Base-by-base conservation (phyloP, 1,284 basidiomycete species). In the Phlebopus sp. region DNA sequence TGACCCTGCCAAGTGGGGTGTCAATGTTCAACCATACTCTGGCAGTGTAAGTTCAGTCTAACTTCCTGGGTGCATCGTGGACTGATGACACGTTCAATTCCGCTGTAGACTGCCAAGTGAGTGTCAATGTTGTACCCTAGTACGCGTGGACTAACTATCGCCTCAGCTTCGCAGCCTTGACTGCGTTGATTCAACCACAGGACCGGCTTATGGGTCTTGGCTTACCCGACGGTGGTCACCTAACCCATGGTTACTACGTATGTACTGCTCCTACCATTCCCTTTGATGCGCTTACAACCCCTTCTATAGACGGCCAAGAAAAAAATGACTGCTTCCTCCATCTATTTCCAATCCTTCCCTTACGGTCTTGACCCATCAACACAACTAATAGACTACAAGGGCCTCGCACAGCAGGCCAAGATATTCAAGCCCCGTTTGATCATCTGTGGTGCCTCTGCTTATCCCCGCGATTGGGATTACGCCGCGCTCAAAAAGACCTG, bases 181-280 rank as follows among this genome's bases (percentile, higher is more conserved):
- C 97, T 34, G 95, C 96, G 35, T 80, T 99, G 57, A 86, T 99
- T 66, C 89, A 97, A 69, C 97, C 97, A 47, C 92, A 98, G 71
- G 97, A 99, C 73, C 90, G 97, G 58, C 82, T 99, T 62, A 99
- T 99, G 97, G 97, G 97, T 74, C 90, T 99, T 58, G 96, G 94
- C 57, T 87, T 99, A 43, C 94, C 97, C 30, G 95, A 98, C 64
- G 97, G 97, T 70, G 97, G 97, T 52, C 97, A 99, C 73, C 82
- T 99, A 57, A 97, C 95, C 37, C 95, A 98, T 70, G 95, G 95
- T 34, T 97, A 97, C 79, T 98, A 97, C 74, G 87, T 89, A 60
- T 54, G 82, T 72, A 17, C 13, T 15, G 9, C 14, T 48, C n/a
- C 39, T 55, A 44, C 35, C 48, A 75, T 60, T 74, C 70, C 53